Base-by-base conservation (phyloP, 2,329 filamentous ascomycete genomes). In the Penicillium frequentans region DNA sequence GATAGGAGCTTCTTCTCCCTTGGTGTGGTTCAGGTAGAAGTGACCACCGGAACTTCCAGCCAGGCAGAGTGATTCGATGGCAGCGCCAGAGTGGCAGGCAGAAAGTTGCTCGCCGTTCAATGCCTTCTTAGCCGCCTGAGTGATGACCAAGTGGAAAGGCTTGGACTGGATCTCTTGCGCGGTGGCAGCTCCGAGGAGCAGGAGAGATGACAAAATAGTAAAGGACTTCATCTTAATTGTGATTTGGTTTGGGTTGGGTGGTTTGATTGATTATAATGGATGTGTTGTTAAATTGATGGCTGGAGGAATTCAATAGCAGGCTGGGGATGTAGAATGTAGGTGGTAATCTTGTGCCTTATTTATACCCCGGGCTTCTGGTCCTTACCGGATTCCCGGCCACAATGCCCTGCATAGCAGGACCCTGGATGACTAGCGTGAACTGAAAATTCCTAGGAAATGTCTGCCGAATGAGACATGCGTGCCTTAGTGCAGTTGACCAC, bases 11-110 rank as follows among this genome's bases (percentile, higher is more conserved):
- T n/a, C 61, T 53, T 60, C 66, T 46, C 54, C 63, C 37, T 65
- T 56, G 3, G 72, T 68, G 37, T 70, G 69, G 64, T 77, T 77
- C 59, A 74, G 68, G 39, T 67, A 58, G 49, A 57, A 49, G 58
- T 65, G 37, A 61, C 58, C 42, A 16, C 39, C 39, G 35, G 44
- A 49, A 49, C 55, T 33, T 44, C 64, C 57, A 48, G 63, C 57
- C 19, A 78, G 59, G 59, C 80, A 81, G 54, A 81, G 74, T 11
- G 70, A 73, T 63, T 81, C 79, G 52, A 81, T 79, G 5, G 73
- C 79, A 21, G 80, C 79, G 29, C 80, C 80, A 57, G 75, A 72
- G 64, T 81, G 79, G 67, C 79, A 82, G 54, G 79, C 65, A 5
- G 63, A 64, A 16, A 82, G 73, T 7, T 70, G 68, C 13, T 66